Evolutionary conservation across 1,284 basidiomycete genomes (phyloP).

Genomic region (Irpex sp.): DNA sequence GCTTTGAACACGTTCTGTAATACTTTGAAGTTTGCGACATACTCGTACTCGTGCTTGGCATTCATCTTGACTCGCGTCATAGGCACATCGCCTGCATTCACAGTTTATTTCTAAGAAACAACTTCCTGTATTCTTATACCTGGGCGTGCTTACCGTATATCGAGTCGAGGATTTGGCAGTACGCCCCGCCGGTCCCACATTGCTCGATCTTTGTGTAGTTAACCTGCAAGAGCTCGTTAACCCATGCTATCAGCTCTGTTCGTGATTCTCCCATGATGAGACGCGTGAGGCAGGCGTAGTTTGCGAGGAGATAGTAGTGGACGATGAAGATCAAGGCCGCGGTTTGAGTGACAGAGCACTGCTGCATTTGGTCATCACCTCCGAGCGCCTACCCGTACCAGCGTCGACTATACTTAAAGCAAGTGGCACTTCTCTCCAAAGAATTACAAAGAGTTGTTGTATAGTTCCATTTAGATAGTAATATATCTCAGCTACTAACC

Average conservation of each 20-base stretch:
- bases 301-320: slow-evolving; percentile 19
- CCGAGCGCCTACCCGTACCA: neutral
- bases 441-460: too few relatives aligned
- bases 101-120: too few relatives aligned
- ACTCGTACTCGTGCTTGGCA: slow-evolving; percentile 96
- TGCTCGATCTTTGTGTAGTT: slow-evolving; percentile 95
- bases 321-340: slow-evolving; percentile 22
- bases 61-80: slow-evolving; percentile 90
- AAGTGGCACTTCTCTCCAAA: neutral
- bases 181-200: slow-evolving; percentile 87
- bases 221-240: slow-evolving; percentile 89
- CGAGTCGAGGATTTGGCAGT: slow-evolving; percentile 92
- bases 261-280: slow-evolving; percentile 54
- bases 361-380: slow-evolving; percentile 5
- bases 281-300: slow-evolving; percentile 15
- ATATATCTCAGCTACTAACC: too few relatives aligned
- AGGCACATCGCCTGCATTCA: slow-evolving; percentile 68
- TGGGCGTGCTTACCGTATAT: slow-evolving; percentile 70
- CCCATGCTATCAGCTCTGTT: slow-evolving; percentile 89
- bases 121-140: neutral
- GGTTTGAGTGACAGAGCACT: slow-evolving; percentile 2
- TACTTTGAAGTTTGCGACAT: slow-evolving; percentile 92
- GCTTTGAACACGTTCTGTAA: slow-evolving; percentile 86
- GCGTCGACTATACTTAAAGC: neutral
- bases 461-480: too few relatives aligned